These are phyloP conservation scores for Ophiostoma angusticollis DNA, from an alignment of 2,329 filamentous ascomycete genomes.

Conservation along the genomic window DNA sequence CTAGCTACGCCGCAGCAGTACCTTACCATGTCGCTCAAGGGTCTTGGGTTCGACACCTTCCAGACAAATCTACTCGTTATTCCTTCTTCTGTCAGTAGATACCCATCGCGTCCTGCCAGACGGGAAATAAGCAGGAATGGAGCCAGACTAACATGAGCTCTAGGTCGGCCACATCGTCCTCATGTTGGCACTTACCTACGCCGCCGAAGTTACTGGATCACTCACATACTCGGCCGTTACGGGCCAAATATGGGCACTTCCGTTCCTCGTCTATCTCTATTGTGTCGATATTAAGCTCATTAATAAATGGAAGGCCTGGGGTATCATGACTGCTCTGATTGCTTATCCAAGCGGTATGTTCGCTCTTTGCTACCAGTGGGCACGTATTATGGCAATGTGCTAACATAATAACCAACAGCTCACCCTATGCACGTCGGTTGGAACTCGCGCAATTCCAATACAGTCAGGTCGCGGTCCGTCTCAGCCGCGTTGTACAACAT, in stretches of 20 bases:
- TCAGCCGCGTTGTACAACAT: constrained; percentile 42
- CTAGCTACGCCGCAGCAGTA: constrained; percentile 31
- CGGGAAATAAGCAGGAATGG: no score
- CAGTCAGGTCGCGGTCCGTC: constrained; percentile 45
- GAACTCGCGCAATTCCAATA: constrained; percentile 45
- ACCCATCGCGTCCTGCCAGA: no score
- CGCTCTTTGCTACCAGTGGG: no score
- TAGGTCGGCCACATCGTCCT: constrained; percentile 36
- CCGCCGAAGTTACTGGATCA: constrained; percentile 37
- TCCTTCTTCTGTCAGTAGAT: constrained; percentile 31
- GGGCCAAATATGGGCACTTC: neutral
- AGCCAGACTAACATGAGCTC: no score
- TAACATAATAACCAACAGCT: neutral
- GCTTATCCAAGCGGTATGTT: neutral
- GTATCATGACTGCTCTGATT: neutral
- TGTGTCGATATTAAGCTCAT: neutral
- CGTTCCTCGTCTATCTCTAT: neutral
- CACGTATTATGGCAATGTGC: no score
- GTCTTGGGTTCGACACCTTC: constrained; percentile 46
- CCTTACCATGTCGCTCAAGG: constrained; percentile 43
- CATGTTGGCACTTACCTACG: constrained; percentile 35
- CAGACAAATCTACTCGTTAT: constrained; percentile 50
- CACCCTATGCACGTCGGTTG: constrained; percentile 44
- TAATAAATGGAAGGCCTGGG: neutral
- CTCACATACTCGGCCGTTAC: constrained; percentile 22